Evolutionary conservation across 2,329 filamentous ascomycete species (phyloP).

Genomic region (Colletotrichum falcatum): DNA sequence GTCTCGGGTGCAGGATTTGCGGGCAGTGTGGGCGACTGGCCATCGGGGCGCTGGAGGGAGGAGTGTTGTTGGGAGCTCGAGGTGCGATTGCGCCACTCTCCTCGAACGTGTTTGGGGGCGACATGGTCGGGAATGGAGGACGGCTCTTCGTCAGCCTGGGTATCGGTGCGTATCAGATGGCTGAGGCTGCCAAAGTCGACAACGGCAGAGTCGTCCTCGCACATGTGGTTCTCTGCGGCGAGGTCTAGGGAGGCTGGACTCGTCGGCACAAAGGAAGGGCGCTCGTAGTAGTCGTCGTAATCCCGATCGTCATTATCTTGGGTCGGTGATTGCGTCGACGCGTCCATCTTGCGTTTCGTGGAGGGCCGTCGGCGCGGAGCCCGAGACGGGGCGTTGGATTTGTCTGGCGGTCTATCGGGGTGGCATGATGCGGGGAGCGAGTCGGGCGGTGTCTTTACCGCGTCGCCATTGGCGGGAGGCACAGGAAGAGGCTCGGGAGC

Average conservation of each 20-base stretch:
- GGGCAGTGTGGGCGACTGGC: constrained; percentile 49
- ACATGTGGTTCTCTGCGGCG: constrained; percentile 48
- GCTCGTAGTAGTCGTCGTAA: constrained; percentile 56
- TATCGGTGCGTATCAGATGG: constrained; percentile 52
- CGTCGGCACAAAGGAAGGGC: constrained; percentile 31
- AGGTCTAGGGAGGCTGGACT: constrained; percentile 42
- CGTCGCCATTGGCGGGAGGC: constrained; percentile 15
- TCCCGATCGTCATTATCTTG: constrained; percentile 68
- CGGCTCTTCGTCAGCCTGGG: constrained; percentile 56
- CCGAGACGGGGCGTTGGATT: constrained; percentile 37
- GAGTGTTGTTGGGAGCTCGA: constrained; percentile 51
- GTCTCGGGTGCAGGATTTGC: constrained; percentile 58
- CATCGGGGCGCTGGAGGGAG: constrained; percentile 37
- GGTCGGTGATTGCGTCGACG: constrained; percentile 66
- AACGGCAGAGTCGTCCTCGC: constrained; percentile 63
- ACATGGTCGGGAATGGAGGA: constrained; percentile 47
- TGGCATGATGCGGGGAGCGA: constrained; percentile 20
- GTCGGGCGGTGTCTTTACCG: constrained; percentile 10
- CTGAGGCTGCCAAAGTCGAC: constrained; percentile 58
- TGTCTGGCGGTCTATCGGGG: constrained; percentile 14
- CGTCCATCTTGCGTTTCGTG: constrained; percentile 54
- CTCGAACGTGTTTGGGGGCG: constrained; percentile 53
- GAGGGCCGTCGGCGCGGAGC: constrained; percentile 17
- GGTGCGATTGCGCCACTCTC: constrained; percentile 54
- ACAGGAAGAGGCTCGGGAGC: background rate